phyloP scores from a whole-genome alignment of 2,329 filamentous ascomycete genomes.

The Sclerotiophoma versabilis region DNA sequence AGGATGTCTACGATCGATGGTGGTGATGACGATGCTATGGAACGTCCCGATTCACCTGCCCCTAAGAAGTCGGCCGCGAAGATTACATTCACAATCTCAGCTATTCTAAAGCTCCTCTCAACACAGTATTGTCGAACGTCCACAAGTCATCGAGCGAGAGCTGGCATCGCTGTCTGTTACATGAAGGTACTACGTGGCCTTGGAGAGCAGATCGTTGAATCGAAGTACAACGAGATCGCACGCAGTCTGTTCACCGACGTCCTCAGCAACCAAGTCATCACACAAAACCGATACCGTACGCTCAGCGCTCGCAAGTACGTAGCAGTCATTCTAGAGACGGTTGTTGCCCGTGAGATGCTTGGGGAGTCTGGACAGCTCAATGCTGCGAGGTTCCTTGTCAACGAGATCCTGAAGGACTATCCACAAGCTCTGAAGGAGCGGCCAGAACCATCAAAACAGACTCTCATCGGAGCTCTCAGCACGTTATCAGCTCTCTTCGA shows the following conservation, averaged over 20 bases:
- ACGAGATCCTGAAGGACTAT: slow-evolving; percentile 91
- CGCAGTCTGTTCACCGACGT: slow-evolving; percentile 82
- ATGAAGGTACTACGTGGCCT: slow-evolving; percentile 79
- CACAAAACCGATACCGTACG: slow-evolving; percentile 85
- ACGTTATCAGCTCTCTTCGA: slow-evolving; percentile 80
- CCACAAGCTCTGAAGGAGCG: slow-evolving; percentile 87
- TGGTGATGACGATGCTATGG: slow-evolving; percentile 75
- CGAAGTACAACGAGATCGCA: slow-evolving; percentile 80
- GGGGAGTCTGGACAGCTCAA: slow-evolving; percentile 88
- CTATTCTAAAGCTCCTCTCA: slow-evolving; percentile 81
- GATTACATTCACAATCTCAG: slow-evolving; percentile 75
- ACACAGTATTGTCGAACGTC: slow-evolving; percentile 79
- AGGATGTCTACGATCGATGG: slow-evolving; percentile 69
- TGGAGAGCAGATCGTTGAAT: slow-evolving; percentile 82
- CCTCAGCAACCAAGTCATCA: slow-evolving; percentile 76
- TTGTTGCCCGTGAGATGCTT: slow-evolving; percentile 80
- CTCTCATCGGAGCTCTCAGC: slow-evolving; percentile 78
- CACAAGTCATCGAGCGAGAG: slow-evolving; percentile 80
- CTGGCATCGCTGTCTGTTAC: slow-evolving; percentile 87
- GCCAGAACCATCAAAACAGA: slow-evolving; percentile 86
- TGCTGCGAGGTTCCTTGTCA: slow-evolving; percentile 81
- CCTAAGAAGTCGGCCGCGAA: slow-evolving; percentile 74
- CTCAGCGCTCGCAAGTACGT: slow-evolving; percentile 86
- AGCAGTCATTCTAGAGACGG: slow-evolving; percentile 81
- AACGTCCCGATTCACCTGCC: slow-evolving; percentile 75